Evolutionary conservation across 352 stramenopile species (phyloP), one percentile per base, ranked within the genome.

Genomic region (Thraustochytrium sp.): DNA sequence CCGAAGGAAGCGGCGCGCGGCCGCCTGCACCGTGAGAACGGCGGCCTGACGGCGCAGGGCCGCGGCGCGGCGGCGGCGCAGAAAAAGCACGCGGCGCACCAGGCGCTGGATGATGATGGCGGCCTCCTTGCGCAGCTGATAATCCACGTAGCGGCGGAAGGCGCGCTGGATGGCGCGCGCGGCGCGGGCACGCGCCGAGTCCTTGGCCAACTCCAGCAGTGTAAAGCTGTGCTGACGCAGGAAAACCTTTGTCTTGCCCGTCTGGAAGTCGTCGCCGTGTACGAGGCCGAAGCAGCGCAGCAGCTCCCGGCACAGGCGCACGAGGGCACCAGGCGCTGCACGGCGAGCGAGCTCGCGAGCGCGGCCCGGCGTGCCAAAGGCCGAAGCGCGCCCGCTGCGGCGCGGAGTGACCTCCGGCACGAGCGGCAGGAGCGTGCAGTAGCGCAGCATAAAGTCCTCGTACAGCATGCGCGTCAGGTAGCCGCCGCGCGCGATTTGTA

Each of bases 401-500:
- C 5, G 34, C 23, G 68, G 3, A 21, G 9, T 8, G 36, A 34
- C 16, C 3, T 72, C 38, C n/a, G 68, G 5, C 23, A 84, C 11
- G 23, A 84, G 26, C 46, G 59, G 53, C 29, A 85, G 68, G 94
- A 42, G 90, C 89, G 46, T 86, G 85, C 0, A 92, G 82, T 82
- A 95, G 94, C 37, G 91, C 87, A 0, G 51, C 59, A 84, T 94
- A 91, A 72, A 72, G 21, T 72, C 59, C 2, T 80, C 82, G 89
- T 94, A 92, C 18, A 44, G 4, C 59, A 72, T 72, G 36, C 92
- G 91, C 49, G 93, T 91, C 13, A 91, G 90, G 64, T 91, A 95
- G 1, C 91, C 94, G 56, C 92, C 90, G 1, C 92, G 89, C 86
- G 93, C 92, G 48, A 95, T 93, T 82, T 94, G 87, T 9, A 95